Percentiles rank a stretch among this genome's conserved stretches.
Evolutionary conservation across 345 rosid genomes (phyloP).

Genomic region (Noccaea bulbosa): DNA sequence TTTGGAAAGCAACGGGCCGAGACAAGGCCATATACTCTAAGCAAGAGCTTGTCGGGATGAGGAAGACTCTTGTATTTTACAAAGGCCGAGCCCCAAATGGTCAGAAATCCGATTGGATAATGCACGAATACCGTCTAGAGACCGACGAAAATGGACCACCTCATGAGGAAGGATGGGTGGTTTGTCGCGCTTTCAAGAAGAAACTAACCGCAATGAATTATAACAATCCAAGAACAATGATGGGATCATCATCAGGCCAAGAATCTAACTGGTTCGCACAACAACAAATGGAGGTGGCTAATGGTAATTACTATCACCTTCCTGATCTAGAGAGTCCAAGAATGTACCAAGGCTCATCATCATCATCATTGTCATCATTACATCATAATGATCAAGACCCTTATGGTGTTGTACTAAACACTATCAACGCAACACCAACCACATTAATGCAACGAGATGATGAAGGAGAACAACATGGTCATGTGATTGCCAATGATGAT

Average conservation of each 20-base stretch:
- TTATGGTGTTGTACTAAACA: constrained; percentile 41
- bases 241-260: constrained; percentile 44
- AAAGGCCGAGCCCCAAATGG: constrained; percentile 97
- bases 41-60: constrained; percentile 91
- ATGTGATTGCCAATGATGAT: constrained; percentile 34
- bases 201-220: constrained; percentile 52
- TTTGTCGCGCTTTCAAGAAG: constrained; percentile 96
- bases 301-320: constrained; percentile 59
- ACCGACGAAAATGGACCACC: constrained; percentile 88
- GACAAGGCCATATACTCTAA: constrained; percentile 88
- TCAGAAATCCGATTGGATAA: constrained; percentile 92
- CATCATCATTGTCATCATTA: constrained; percentile 36
- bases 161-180: constrained; percentile 99
- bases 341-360: constrained; percentile 47
- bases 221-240: constrained; percentile 41
- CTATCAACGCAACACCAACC: constrained; percentile 38
- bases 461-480: constrained; percentile 27
- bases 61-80: constrained; percentile 91
- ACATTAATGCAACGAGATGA: constrained; percentile 34
- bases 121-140: constrained; percentile 98
- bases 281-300: constrained; percentile 41
- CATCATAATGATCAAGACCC: constrained; percentile 38
- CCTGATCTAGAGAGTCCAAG: constrained; percentile 78
- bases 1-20: constrained; percentile 99
- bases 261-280: constrained; percentile 42